Conservation (phyloP, 164 flowering plant genomes). For the Vitis vinifera region ASM3070453v1 NC_081811.1:3884501-3885000, state of each 20-base stretch:
- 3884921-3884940: too few relatives aligned
- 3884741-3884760: neutral
- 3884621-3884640: conserved; percentile 84
- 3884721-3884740: conserved; percentile 3
- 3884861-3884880: too few relatives aligned
- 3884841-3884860: too few relatives aligned
- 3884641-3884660: conserved; percentile 82
- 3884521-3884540: neutral
- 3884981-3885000: too few relatives aligned
- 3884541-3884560: neutral
- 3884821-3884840: too few relatives aligned
- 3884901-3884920: too few relatives aligned
- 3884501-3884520: neutral
- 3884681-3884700: conserved; percentile 61
- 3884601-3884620: conserved; percentile 71
- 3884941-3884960: too few relatives aligned
- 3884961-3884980: too few relatives aligned
- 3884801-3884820: too few relatives aligned
- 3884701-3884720: conserved; percentile 79
- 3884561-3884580: conserved; percentile 19
- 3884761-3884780: too few relatives aligned
- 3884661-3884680: conserved; percentile 77
- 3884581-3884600: conserved; percentile 68
- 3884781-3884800: too few relatives aligned
- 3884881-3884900: too few relatives aligned